Base-by-base conservation (phyloP, 768 basidiomycete genomes). In the Trametes elegans region DNA sequence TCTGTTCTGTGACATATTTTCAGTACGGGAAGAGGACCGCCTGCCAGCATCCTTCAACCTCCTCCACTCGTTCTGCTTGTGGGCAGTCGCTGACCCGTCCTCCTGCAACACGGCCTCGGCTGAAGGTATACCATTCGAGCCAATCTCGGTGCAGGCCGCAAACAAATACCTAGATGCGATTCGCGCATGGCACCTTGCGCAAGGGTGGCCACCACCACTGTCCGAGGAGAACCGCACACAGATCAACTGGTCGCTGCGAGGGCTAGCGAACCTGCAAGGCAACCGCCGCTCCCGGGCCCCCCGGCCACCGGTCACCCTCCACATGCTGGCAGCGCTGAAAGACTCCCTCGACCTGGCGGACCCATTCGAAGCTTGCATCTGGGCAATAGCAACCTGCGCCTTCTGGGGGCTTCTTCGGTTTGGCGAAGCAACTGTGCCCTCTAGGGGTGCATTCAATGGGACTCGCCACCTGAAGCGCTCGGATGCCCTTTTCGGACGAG, bases 331-430 rank as follows among this genome's bases (percentile, higher is more conserved):
- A 1, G 57, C 62, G 0, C 54, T 76, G 1, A 45, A 57, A 7
- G 8, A 31, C 0, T n/a, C 42, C 0, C 67, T 76, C 0, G 38
- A 66, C 26, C 42, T 73, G 0, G 6, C 46, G 0, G 42, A 69
- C 10, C 63, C 73, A 23, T 78, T 77, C 48, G 74, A 77, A 47
- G 73, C 75, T 0, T 74, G 72, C 28, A 46, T 76, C 0, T 76
- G 73, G 73, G 74, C 75, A 0, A 66, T 69, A 40, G 67, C 66
- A 0, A 28, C 52, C 0, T 74, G 68, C 47, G 70, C 73, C 0
- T 77, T 78, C 60, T 77, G 68, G 66, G 74, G 74, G 1, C 52
- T 75, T 48, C 71, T 73, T 68, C 58, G 68, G 0, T 73, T 75
- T 47, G 72, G 75, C 0, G 74, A 78, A 55, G 67, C 72, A 0